Conservation (phyloP, 1,284 basidiomycete genomes). For the Flammula alnicola region DNA sequence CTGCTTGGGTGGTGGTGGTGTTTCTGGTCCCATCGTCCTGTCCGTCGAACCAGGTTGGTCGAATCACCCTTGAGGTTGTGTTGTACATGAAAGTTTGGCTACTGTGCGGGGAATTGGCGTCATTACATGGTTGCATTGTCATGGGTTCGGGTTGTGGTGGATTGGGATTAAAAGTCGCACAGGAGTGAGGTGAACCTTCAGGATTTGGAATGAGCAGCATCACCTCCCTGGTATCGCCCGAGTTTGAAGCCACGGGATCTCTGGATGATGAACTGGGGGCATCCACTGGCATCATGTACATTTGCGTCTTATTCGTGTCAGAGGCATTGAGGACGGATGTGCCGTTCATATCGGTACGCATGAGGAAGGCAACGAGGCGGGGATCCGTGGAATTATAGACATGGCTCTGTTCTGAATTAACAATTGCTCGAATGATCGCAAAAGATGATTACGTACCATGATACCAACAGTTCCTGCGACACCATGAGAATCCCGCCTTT, state of each 20-base stretch:
- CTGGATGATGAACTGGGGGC: constrained; percentile 20
- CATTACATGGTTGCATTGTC: constrained; percentile 49
- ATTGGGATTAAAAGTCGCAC: constrained; percentile 63
- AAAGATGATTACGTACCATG: constrained; percentile 40
- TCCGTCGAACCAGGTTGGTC: constrained; percentile 54
- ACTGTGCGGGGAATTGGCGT: constrained; percentile 34
- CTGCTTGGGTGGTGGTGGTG: constrained; percentile 7
- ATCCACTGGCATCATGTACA: constrained; percentile 41
- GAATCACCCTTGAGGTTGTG: constrained; percentile 47
- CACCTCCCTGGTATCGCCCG: constrained; percentile 36
- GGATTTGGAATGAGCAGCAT: constrained; percentile 52
- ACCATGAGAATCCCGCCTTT: constrained; percentile 17
- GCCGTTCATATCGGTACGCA: constrained; percentile 25
- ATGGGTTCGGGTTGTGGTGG: constrained; percentile 53
- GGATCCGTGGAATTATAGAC: constrained; percentile 1
- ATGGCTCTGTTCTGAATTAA: constrained; percentile 12
- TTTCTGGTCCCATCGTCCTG: constrained; percentile 27
- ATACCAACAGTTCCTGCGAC: constrained; percentile 53
- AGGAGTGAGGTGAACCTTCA: constrained; percentile 48
- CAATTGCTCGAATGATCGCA: neutral
- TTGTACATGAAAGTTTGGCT: constrained; percentile 68
- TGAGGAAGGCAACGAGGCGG: constrained; percentile 11
- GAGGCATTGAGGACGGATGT: constrained; percentile 61
- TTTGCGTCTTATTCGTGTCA: constrained; percentile 51
- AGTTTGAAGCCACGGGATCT: constrained; percentile 1